Percentiles rank a stretch among this genome's conserved stretches.
Conservation (phyloP, 1,139 yeast species). For the Geotrichum klebahnii region DNA sequence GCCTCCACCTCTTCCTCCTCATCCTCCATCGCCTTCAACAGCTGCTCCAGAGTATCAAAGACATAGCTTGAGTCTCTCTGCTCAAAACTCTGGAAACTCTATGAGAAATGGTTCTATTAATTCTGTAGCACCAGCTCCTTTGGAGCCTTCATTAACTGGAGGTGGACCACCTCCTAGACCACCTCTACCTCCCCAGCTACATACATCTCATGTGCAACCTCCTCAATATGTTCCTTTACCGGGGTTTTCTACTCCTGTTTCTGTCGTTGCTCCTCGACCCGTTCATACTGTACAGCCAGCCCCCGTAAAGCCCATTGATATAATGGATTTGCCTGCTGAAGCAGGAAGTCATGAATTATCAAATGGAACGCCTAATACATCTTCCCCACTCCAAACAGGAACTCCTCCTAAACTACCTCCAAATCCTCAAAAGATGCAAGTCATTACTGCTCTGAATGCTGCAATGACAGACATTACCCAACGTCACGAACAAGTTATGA, state of each 20-base stretch:
- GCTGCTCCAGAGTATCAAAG: conserved; percentile 1
- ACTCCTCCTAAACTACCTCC: conserved; percentile 28
- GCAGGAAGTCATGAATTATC: no score
- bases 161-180: conserved; percentile 37
- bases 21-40: conserved; percentile 14
- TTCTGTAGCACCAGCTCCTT: conserved; percentile 1
- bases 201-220: conserved; percentile 22
- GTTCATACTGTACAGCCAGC: conserved; percentile 16
- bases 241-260: background rate
- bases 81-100: conserved; percentile 15
- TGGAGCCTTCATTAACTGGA: conserved; percentile 4
- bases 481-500: conserved; percentile 35
- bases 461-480: conserved; percentile 23
- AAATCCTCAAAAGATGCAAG: conserved; percentile 31
- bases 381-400: conserved; percentile 11
- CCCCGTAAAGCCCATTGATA: conserved; percentile 20
- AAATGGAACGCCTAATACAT: conserved; percentile 1
- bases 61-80: background rate
- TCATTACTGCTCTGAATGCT: conserved; percentile 27
- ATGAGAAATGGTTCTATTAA: background rate
- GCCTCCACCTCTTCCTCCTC: conserved; percentile 25
- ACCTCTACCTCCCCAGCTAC: conserved; percentile 37
- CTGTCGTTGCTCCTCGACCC: conserved; percentile 17
- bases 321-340: conserved; percentile 26
- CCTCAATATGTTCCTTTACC: conserved; percentile 20